Base-by-base conservation (phyloP, 805 yeast genomes). In the Lipomyces chichibuensis region DNA sequence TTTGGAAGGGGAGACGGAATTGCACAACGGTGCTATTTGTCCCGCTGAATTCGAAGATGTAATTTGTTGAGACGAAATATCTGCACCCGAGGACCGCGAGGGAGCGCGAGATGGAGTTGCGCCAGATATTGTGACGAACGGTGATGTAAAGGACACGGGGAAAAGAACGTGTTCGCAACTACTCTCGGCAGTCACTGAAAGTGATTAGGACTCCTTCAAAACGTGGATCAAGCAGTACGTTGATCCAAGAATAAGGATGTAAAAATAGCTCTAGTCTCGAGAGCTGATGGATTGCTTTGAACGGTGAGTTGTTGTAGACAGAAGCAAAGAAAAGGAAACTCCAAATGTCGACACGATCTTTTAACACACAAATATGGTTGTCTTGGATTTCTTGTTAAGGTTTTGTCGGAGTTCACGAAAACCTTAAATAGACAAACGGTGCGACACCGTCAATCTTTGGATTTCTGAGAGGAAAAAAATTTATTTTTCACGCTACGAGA, bases 1-100 rank as follows among this genome's bases (percentile, higher is more conserved):
- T n/a, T 59, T 55, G 54, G 65, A 60, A 39, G 62, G 54, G n/a
- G 56, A 56, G 43, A 62, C n/a, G 55, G 49, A 53, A 52, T 46
- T 35, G 35, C 58, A 54, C 57, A 29, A 17, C 32, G 53, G 29
- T 17, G 60, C 60, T 57, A 20, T 51, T 57, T n/a, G 33, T 23
- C 23, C 49, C 3, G 57, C 27, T 43, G 56, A 13, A 49, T 59
- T 59, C 17, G 52, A 43, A 17, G 64, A 9, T 20, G 58, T 39
- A 27, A 17, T 59, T 39, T 54, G 62, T 29, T 63, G 59, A 14
- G 58, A 52, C 39, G 66, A 33, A 56, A 49, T 58, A 17, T 17
- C 62, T 46, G 57, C 32, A 25, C 43, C 59, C 43, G 49, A 60
- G 43, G 53, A 51, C 51, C 62, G 51, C 55, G 60, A 27, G 46